Evolutionary conservation across 2,329 filamentous ascomycete genomes (phyloP), one percentile per base, ranked within the genome.

Genomic region (Trichophaea hybrida): DNA sequence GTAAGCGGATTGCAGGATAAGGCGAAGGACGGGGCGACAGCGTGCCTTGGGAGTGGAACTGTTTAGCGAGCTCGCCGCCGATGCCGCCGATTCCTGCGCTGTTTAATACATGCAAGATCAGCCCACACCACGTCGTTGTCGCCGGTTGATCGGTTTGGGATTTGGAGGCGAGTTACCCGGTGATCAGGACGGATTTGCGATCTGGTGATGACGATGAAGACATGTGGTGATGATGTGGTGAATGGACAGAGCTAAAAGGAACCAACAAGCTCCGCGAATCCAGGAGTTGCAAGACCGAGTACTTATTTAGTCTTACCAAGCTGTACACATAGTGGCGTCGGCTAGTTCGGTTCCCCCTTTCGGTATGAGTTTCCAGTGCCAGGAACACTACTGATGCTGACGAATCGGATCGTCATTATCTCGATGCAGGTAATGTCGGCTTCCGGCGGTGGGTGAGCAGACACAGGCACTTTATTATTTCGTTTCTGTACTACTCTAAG

Each of bases 81-180:
- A 82, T 81, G 34, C 79, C 79, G 12, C 79, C 79, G 1, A 79
- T 77, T 5, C 79, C 77, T 67, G 79, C 81, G 12, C 79, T 81
- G 59, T 31, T 12, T 31, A n/a, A 17, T n/a, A 7, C 35, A 37
- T 46, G 57, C 35, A 10, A 57, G 31, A 7, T 17, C 37, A 35
- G 55, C 15, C 56, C 50, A 31, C 40, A 38, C 44, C 32, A 24
- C 17, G 24, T 6, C 6, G 34, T n/a, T n/a, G n/a, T n/a, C 15
- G 33, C 34, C 15, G 38, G 32, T 24, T 34, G 48, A 43, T 12
- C 54, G 12, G 61, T 71, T 17, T 43, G 24, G 38, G 15, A 59
- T 52, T 24, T 24, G n/a, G 4, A 46, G 24, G 33, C 2, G 7
- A 34, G 37, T 38, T 69, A 78, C 76, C 77, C 76, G 32, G 76